Evolutionary conservation across 2,329 filamentous ascomycete species (phyloP), one percentile per base, ranked within the genome.

Genomic region (Paracamarosporium sp.): DNA sequence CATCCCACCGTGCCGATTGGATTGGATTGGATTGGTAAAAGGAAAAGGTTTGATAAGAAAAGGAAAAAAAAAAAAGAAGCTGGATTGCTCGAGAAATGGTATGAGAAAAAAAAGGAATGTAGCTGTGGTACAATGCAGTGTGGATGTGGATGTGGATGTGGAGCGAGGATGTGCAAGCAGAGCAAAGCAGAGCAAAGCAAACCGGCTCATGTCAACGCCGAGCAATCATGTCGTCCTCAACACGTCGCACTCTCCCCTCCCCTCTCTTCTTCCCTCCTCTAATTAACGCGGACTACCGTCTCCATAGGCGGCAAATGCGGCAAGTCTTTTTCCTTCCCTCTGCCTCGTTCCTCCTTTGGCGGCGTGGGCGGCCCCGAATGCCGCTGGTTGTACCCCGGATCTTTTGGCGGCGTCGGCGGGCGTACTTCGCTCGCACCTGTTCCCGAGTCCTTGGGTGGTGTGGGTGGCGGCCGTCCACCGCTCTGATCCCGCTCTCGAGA

Each of bases 401-500:
- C 73, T 55, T 78, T 77, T n/a, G 76, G 72, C 15, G 75, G 76
- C 15, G 74, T 78, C 2, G 74, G 72, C 25, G 73, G 73, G 47
- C 74, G 60, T 9, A 68, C 66, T n/a, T 70, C 70, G 36, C 55
- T 68, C 20, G 53, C 54, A 1, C 58, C 65, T 17, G 67, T 67
- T 13, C 61, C 66, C 13, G 66, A 69, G 50, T 77, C 75, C 55
- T 81, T 81, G 0, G 79, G 79, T 12, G 79, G 79, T n/a, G 79
- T 81, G 2, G 78, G 78, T 27, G 80, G 80, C 30, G 78, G 77
- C 36, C 69, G 67, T 20, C 70, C 67, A 36, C 69, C 70, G 17
- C 68, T 64, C 9, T 68, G 61, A n/a, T 75, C 72, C 36, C 64
- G 57, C 36, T 73, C 71, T 41, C 63, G 56, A 36, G 66, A 63